phyloP scores from a whole-genome alignment of 352 stramenopile genomes.

The Pythium sp. region DNA sequence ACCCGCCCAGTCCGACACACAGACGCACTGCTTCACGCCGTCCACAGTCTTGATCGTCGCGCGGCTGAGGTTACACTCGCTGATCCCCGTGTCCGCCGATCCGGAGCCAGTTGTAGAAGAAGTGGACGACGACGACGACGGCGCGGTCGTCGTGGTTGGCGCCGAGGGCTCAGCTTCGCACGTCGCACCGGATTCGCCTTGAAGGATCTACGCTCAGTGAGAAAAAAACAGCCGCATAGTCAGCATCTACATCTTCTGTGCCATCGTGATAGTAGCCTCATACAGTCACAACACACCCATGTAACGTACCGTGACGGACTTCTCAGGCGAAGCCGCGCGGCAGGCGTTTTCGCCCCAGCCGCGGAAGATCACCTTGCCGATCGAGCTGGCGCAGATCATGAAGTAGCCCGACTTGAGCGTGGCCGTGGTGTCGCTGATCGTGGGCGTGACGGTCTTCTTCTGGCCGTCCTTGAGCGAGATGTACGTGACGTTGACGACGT shows the following conservation, averaged over 20 bases:
- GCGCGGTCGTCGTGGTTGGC: constrained; percentile 6
- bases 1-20: constrained; percentile 61
- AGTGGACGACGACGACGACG: constrained; percentile 2
- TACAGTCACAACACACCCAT: background rate
- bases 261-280: background rate
- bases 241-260: background rate
- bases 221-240: background rate
- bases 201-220: background rate
- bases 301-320: constrained; percentile 37
- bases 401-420: constrained; percentile 41
- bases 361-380: constrained; percentile 59
- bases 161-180: constrained; percentile 13
- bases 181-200: constrained; percentile 11
- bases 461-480: constrained; percentile 56
- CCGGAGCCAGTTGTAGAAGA: constrained; percentile 15
- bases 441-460: constrained; percentile 52
- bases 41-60: constrained; percentile 47
- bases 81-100: constrained; percentile 21
- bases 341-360: constrained; percentile 58
- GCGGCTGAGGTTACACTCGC: constrained; percentile 50
- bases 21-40: constrained; percentile 44
- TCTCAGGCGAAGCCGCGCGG: constrained; percentile 42
- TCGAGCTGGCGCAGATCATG: constrained; percentile 58
- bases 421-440: constrained; percentile 33
- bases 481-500: constrained; percentile 64